These are phyloP conservation scores for Petunia axillaris DNA, from an alignment of 257 asterid genomes.

Conservation along the genomic window DNA sequence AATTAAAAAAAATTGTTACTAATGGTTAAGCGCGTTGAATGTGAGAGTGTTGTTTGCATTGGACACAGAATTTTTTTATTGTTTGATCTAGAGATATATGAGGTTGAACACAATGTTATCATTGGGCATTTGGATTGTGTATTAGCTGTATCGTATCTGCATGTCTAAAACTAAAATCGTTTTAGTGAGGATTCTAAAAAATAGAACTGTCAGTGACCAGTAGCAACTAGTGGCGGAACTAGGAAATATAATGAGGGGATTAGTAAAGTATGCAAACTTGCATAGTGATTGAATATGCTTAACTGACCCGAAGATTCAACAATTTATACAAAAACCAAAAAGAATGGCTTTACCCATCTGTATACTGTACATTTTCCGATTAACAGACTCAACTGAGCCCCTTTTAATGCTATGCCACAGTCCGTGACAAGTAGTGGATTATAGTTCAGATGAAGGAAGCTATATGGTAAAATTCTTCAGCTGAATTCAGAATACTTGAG, in stretches of 20 bases:
- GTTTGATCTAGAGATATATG: not conserved
- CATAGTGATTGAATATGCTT: too few species aligned
- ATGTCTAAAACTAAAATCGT: not conserved
- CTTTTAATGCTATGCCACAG: too few species aligned
- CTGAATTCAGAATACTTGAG: conserved; percentile 2
- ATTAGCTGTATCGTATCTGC: not conserved
- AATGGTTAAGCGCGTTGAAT: not conserved
- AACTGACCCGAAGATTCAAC: too few species aligned
- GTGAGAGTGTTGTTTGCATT: not conserved
- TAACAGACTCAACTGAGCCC: too few species aligned
- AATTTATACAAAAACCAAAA: too few species aligned
- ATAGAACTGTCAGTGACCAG: not conserved
- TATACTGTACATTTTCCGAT: too few species aligned
- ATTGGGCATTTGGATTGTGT: not conserved
- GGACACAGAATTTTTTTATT: not conserved
- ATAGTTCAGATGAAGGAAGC: conserved; percentile 1
- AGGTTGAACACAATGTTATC: not conserved
- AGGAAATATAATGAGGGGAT: too few species aligned
- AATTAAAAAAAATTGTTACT: too few species aligned
- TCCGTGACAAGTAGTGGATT: not conserved
- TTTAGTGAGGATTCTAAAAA: not conserved
- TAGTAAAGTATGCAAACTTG: too few species aligned
- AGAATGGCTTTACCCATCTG: too few species aligned
- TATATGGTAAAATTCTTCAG: not conserved
- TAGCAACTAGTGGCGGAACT: not conserved